Base-by-base conservation (phyloP, 2,329 filamentous ascomycete species). In the Apiospora malaysiana region DNA sequence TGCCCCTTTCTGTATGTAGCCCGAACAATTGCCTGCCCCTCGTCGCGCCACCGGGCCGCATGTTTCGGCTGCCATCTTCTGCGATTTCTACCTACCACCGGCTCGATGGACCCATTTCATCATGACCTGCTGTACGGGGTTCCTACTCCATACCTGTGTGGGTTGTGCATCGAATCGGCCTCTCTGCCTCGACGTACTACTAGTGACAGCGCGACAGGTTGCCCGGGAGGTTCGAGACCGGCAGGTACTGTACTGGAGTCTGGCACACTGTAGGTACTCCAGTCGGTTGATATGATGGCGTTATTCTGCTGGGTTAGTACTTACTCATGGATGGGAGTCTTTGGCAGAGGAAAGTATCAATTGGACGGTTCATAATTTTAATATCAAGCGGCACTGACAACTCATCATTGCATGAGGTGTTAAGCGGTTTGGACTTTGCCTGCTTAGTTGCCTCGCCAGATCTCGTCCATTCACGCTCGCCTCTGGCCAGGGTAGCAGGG, bases 331-430 rank as follows among this genome's bases (percentile, higher is more conserved):
- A 63, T 32, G 56, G 32, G 56, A 63, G 56, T n/a, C 0, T n/a
- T 40, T n/a, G 56, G 56, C 56, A 63, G 21, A 63, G 56, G 16
- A 63, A 40, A 63, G 56, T 63, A 63, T 63, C 56, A 63, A 67
- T 67, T 43, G 65, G 43, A 67, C 65, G 65, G 65, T 67, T 67
- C 65, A 40, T 63, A 67, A 82, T 81, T 85, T 85, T 85, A 87
- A 86, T 85, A 84, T 86, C 84, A 85, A 87, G 84, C 83, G 82
- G 88, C 87, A 89, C 82, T 92, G 91, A 90, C 91, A 93, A 89
- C 91, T 90, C 91, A 93, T 92, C 90, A 89, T 82, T 92, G 90
- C 91, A 91, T 93, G 86, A 86, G 84, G 78, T 82, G 81, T 82
- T 82, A 79, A 81, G 81, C 80, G 77, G 82, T 82, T 81, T 80